Evolutionary conservation across 495 filamentous ascomycete genomes (phyloP).

Genomic region (Talaromyces nanjingensis): DNA sequence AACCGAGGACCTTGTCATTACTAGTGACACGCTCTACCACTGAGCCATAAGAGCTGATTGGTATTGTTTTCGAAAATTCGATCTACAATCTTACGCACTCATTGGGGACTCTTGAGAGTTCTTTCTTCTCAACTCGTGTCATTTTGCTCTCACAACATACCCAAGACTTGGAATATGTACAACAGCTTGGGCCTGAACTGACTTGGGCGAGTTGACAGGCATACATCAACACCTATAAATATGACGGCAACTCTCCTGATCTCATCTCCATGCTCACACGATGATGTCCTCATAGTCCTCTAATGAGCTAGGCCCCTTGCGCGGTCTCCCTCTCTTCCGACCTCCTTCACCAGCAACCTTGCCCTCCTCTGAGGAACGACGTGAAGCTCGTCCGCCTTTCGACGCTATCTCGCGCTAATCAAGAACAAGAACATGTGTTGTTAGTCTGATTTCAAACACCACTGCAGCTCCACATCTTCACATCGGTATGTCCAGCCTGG

Average conservation of each 20-base stretch:
- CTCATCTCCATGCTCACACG: neutral
- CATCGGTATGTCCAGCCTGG: neutral
- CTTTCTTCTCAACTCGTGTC: neutral
- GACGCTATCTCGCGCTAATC: conserved; percentile 37
- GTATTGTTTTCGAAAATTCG: no score
- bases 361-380: conserved; percentile 33
- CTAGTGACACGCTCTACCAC: conserved; percentile 27
- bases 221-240: neutral
- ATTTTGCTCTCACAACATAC: no score
- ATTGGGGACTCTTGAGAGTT: neutral
- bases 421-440: neutral
- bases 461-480: neutral
- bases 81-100: neutral
- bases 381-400: conserved; percentile 41
- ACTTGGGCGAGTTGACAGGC: no score
- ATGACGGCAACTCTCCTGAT: neutral
- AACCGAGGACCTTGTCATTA: conserved; percentile 28
- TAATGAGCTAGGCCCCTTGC: neutral
- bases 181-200: no score
- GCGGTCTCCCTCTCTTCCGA: conserved; percentile 26
- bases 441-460: neutral
- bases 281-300: conserved; percentile 3
- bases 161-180: no score
- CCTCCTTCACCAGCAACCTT: conserved; percentile 38
- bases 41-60: conserved; percentile 17